Conservation (phyloP, 2,329 filamentous ascomycete species). For the Penicillium sp. region DNA sequence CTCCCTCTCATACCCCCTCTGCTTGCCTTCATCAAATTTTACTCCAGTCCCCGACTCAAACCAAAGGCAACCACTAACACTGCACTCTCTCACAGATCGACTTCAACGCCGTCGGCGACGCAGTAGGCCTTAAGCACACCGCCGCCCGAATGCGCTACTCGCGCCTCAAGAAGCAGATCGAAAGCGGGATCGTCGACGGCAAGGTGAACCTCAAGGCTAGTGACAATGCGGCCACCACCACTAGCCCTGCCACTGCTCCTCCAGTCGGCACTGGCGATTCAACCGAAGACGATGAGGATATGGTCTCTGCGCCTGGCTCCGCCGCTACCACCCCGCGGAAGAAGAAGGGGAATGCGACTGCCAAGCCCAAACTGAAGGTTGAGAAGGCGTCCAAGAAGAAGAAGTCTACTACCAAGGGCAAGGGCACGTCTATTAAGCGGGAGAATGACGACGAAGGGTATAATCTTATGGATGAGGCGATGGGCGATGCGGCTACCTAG, state of each 20-base stretch:
- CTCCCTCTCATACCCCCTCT: background rate
- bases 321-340: background rate
- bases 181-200: slow-evolving; percentile 15
- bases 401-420: background rate
- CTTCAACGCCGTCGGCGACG: slow-evolving; percentile 33
- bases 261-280: background rate
- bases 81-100: slow-evolving; percentile 39
- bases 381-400: background rate
- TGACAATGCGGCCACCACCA: background rate
- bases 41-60: background rate
- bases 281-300: background rate
- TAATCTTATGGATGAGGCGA: background rate
- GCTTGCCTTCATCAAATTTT: background rate
- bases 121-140: slow-evolving; percentile 17
- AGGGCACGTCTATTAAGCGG: background rate
- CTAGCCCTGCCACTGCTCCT: background rate
- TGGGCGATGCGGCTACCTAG: background rate
- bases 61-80: background rate
- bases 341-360: slow-evolving; percentile 4
- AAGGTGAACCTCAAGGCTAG: slow-evolving; percentile 12
- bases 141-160: slow-evolving; percentile 25
- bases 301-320: background rate
- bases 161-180: slow-evolving; percentile 23
- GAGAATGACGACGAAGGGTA: background rate
- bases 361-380: background rate